Percentiles rank a stretch among this genome's conserved stretches.
phyloP scores from a whole-genome alignment of 208 protist species.

The Crithidia expoeki region DNA sequence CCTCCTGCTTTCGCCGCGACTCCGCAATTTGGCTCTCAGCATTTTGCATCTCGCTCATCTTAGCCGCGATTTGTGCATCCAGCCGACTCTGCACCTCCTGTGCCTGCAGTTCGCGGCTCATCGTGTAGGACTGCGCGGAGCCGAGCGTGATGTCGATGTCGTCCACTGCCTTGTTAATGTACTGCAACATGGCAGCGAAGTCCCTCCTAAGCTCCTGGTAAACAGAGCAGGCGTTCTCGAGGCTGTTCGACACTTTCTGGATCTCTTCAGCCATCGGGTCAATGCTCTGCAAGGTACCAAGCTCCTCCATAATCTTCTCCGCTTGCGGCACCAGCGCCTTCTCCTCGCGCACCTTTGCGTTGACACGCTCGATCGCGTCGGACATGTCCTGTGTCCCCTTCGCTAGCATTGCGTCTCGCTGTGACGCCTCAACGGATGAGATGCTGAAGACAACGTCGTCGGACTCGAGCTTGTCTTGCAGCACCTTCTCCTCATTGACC shows the following conservation, averaged over 20 bases:
- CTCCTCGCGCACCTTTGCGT: slow-evolving; percentile 49
- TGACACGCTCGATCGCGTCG: slow-evolving; percentile 64
- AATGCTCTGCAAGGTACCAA: slow-evolving; percentile 69
- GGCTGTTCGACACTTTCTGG: slow-evolving; percentile 76
- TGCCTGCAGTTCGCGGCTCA: slow-evolving; percentile 62
- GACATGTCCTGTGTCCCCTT: slow-evolving; percentile 56
- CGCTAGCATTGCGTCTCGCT: slow-evolving; percentile 59
- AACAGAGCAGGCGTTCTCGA: slow-evolving; percentile 66
- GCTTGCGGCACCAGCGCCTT: slow-evolving; percentile 41
- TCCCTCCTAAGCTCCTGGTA: slow-evolving; percentile 63
- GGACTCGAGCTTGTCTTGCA: slow-evolving; percentile 72
- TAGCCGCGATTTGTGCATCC: slow-evolving; percentile 77
- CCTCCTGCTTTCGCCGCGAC: slow-evolving; percentile 49
- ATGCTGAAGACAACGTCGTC: slow-evolving; percentile 72
- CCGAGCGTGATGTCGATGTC: slow-evolving; percentile 55
- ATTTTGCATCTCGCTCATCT: slow-evolving; percentile 69
- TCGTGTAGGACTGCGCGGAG: slow-evolving; percentile 64
- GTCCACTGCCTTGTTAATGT: slow-evolving; percentile 53
- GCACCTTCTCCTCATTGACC: slow-evolving; percentile 35
- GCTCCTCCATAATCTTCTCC: slow-evolving; percentile 55
- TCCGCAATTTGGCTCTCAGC: slow-evolving; percentile 40
- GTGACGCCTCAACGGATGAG: slow-evolving; percentile 56
- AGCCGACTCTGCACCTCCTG: slow-evolving; percentile 57
- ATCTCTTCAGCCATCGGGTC: slow-evolving; percentile 73
- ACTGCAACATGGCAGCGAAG: slow-evolving; percentile 51